These are phyloP conservation scores for Stemphylium vesicarium DNA, from an alignment of 2,329 filamentous ascomycete genomes.

Conservation along the genomic window DNA sequence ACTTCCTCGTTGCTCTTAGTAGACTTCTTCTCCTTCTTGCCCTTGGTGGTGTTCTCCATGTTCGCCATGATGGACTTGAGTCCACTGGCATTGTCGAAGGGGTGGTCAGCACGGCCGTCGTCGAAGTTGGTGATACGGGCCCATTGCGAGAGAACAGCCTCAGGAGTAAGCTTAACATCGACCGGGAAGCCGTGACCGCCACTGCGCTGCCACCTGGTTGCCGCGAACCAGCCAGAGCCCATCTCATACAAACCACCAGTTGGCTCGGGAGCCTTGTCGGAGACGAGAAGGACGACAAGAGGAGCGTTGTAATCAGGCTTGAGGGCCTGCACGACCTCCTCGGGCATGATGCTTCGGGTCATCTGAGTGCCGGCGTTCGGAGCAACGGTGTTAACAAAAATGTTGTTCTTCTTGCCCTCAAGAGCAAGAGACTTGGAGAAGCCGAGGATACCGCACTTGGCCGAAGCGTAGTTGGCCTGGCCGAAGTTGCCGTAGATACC, in stretches of 20 bases:
- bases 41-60: constrained; percentile 73
- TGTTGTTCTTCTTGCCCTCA: constrained; percentile 97
- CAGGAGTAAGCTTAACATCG: constrained; percentile 77
- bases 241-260: constrained; percentile 93
- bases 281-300: constrained; percentile 83
- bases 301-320: constrained; percentile 99
- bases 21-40: constrained; percentile 53
- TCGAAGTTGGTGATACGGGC: constrained; percentile 84
- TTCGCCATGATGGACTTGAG: constrained; percentile 84
- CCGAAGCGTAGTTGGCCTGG: constrained; percentile 93
- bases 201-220: constrained; percentile 92
- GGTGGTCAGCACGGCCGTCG: constrained; percentile 84
- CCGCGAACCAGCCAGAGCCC: constrained; percentile 89
- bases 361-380: constrained; percentile 96
- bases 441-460: constrained; percentile 78
- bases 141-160: constrained; percentile 71
- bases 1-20: constrained; percentile 66
- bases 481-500: constrained; percentile 99
- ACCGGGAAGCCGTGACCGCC: constrained; percentile 91
- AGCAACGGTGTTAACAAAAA: constrained; percentile 96
- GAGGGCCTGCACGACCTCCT: constrained; percentile 98
- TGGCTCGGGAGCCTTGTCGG: constrained; percentile 83
- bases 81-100: constrained; percentile 77
- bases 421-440: constrained; percentile 92
- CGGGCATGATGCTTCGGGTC: constrained; percentile 91